Evolutionary conservation across 306 rosid genomes (phyloP).

Genomic region (Corylus heterophylla): DNA sequence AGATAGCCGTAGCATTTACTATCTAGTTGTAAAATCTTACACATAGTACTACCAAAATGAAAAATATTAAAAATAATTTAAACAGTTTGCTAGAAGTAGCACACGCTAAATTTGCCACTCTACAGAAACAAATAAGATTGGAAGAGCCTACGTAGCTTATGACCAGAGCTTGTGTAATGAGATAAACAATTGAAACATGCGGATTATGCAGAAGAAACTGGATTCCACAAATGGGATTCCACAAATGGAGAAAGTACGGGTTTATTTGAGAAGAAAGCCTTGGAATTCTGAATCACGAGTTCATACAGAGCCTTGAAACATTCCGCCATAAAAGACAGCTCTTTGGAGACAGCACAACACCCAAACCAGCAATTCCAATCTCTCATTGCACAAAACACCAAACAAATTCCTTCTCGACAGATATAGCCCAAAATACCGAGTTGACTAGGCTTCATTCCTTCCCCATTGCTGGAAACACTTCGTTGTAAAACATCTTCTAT

Average conservation of each 20-base stretch:
- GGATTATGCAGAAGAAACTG: neutral
- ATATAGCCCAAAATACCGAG: neutral
- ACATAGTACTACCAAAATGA: no score
- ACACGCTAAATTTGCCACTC: neutral
- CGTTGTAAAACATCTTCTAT: neutral
- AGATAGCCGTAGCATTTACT: no score
- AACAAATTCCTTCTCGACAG: neutral
- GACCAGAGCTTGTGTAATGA: neutral
- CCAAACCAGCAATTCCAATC: slow-evolving; percentile 40
- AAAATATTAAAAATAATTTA: no score
- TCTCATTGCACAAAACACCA: slow-evolving; percentile 31
- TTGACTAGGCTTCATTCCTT: neutral
- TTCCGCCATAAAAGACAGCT: neutral
- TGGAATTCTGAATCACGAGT: slow-evolving; percentile 9
- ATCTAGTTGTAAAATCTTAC: no score
- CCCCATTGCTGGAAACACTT: neutral
- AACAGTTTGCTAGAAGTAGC: no score
- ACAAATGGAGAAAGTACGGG: slow-evolving; percentile 12
- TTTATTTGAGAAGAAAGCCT: slow-evolving; percentile 32
- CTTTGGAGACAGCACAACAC: slow-evolving; percentile 27
- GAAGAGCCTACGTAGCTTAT: neutral
- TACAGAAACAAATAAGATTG: neutral
- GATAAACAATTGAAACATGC: neutral
- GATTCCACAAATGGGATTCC: neutral
- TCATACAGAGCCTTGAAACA: neutral